A percentile compares a stretch with the other conserved stretches of the same genome.
Evolutionary conservation across 1,284 basidiomycete genomes (phyloP).

Genomic region (Apiotrichum laibachii): DNA sequence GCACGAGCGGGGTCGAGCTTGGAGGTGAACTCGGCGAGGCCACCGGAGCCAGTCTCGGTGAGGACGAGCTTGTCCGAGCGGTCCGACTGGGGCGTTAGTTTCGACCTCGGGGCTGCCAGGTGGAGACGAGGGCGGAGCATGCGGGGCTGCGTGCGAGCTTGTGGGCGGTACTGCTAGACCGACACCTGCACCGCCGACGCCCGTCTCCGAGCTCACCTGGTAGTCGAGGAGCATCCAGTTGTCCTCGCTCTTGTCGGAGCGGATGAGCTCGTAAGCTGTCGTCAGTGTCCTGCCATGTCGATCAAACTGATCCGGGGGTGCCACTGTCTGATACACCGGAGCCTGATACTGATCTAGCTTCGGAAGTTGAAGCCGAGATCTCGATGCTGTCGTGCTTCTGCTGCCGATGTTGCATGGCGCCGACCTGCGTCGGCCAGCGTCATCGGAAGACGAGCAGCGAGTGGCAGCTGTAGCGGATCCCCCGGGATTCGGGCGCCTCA

Average conservation of each 20-base stretch:
- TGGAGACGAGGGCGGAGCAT: too few relatives aligned
- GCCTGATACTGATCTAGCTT: too few relatives aligned
- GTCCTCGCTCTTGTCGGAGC: conserved; percentile 72
- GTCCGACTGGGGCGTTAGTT: conserved; percentile 58
- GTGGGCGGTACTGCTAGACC: background rate
- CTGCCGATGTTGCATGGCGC: too few relatives aligned
- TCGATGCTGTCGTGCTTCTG: too few relatives aligned
- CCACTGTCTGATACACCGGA: too few relatives aligned
- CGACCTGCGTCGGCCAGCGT: background rate
- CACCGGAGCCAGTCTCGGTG: conserved; percentile 72
- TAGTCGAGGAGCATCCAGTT: conserved; percentile 87
- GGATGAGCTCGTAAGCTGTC: conserved; percentile 79
- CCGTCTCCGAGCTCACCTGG: conserved; percentile 57
- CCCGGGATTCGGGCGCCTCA: conserved; percentile 45
- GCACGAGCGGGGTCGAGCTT: conserved; percentile 69
- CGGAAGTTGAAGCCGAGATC: too few relatives aligned
- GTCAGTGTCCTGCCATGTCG: background rate
- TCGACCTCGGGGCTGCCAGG: too few relatives aligned
- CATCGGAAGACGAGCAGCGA: background rate
- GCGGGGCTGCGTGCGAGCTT: background rate
- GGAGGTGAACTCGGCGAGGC: conserved; percentile 72
- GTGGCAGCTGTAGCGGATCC: background rate
- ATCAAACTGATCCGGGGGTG: background rate
- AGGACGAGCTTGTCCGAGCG: conserved; percentile 77
- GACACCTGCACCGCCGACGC: background rate